These are phyloP conservation scores for Xylariaceae sp. DNA, from an alignment of 2,329 filamentous ascomycete species.

Conservation along the genomic window DNA sequence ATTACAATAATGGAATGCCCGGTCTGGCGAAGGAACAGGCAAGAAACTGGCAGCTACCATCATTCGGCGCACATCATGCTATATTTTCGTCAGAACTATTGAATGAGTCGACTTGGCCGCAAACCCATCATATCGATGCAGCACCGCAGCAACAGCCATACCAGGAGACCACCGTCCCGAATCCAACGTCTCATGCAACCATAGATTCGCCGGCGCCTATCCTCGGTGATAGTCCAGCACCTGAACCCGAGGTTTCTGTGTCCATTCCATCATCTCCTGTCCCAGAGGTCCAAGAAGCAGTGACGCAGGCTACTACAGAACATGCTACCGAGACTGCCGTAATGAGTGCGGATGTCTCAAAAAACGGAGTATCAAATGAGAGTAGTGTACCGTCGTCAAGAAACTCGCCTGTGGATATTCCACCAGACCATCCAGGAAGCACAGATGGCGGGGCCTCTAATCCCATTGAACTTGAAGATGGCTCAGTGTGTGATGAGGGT, in stretches of 20 bases:
- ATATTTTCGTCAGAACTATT: neutral
- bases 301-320: neutral
- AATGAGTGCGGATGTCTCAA: neutral
- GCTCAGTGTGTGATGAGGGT: neutral
- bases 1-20: conserved; percentile 10
- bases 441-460: conserved; percentile 4
- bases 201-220: conserved; percentile 4
- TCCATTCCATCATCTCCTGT: neutral
- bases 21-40: conserved; percentile 11
- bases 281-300: neutral
- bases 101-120: neutral
- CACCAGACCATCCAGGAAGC: conserved; percentile 3
- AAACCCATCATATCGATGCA: neutral
- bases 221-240: neutral
- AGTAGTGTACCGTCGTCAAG: neutral
- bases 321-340: neutral
- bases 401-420: neutral
- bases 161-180: neutral
- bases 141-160: conserved; percentile 3
- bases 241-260: neutral
- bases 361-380: neutral
- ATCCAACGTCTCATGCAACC: neutral
- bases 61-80: neutral
- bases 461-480: conserved; percentile 1
- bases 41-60: conserved; percentile 2